phyloP scores from a whole-genome alignment of 2,329 filamentous ascomycete genomes.

The Diaporthe amygdali region DNA sequence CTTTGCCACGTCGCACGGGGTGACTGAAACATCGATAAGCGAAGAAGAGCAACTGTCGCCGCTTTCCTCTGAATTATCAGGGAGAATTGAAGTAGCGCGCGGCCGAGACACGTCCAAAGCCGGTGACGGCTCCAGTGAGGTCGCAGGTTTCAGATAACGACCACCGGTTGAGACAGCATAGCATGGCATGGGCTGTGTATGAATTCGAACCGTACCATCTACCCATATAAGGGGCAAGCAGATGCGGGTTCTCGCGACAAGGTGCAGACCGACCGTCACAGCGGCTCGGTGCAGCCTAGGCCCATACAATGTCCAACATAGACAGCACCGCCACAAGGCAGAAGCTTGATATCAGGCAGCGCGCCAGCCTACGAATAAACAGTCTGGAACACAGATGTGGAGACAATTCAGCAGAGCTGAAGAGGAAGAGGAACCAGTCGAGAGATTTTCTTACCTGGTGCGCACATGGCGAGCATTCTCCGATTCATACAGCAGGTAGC shows the following conservation, averaged over 20 bases:
- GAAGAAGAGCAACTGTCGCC: background rate
- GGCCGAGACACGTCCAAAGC: background rate
- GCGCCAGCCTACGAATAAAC: background rate
- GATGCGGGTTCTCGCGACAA: background rate
- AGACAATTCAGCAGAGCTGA: background rate
- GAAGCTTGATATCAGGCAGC: constrained; percentile 2
- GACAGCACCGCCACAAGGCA: constrained; percentile 2
- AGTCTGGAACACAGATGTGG: background rate
- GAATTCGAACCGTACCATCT: background rate
- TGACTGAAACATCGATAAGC: background rate
- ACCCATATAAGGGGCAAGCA: background rate
- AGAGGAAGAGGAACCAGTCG: background rate
- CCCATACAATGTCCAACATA: background rate
- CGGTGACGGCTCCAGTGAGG: background rate
- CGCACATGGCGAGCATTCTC: background rate
- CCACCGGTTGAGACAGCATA: background rate
- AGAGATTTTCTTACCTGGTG: background rate
- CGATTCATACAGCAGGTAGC: background rate
- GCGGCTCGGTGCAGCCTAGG: constrained; percentile 9
- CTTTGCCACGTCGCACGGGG: background rate
- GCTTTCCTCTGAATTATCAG: background rate
- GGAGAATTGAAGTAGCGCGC: background rate
- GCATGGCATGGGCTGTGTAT: background rate
- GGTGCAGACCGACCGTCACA: background rate
- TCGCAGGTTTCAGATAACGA: background rate